Percentiles rank a stretch among this genome's conserved stretches.
These are phyloP conservation scores for Mycosphaerelloides madeirae DNA, from an alignment of 2,329 filamentous ascomycete species.

Conservation along the genomic window DNA sequence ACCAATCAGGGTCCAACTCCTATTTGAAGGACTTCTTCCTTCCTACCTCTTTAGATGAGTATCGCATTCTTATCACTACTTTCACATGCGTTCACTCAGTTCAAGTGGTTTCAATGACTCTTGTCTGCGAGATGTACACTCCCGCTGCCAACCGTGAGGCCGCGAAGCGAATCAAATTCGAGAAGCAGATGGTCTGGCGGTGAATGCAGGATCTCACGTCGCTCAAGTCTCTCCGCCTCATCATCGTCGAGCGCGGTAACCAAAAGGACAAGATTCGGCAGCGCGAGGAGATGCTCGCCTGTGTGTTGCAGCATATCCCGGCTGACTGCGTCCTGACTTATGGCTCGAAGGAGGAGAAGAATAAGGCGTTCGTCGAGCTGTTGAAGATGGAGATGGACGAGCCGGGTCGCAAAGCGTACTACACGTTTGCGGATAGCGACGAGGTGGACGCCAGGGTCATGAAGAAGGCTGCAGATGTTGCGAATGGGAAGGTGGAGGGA, in stretches of 20 bases:
- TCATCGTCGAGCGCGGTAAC: slow-evolving; percentile 11
- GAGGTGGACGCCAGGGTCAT: slow-evolving; percentile 10
- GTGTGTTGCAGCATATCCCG: slow-evolving; percentile 22
- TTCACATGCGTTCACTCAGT: no score
- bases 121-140: slow-evolving; percentile 9
- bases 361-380: slow-evolving; percentile 7
- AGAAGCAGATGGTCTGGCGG: slow-evolving; percentile 3
- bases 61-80: no score
- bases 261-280: not conserved
- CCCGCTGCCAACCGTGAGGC: not conserved
- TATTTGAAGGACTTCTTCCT: no score
- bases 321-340: slow-evolving; percentile 9
- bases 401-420: not conserved
- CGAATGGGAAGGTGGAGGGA: slow-evolving; percentile 2
- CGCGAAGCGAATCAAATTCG: slow-evolving; percentile 1
- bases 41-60: no score
- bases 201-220: slow-evolving; percentile 13
- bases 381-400: slow-evolving; percentile 9
- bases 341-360: slow-evolving; percentile 6
- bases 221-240: slow-evolving; percentile 14
- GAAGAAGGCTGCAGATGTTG: slow-evolving; percentile 1
- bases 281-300: slow-evolving; percentile 7
- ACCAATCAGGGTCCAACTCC: no score
- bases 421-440: not conserved
- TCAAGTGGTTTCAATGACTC: slow-evolving; percentile 9